Percentiles rank a stretch among this genome's conserved stretches.
Conservation (phyloP, 2,329 filamentous ascomycete genomes). For the Cadophora luteo-olivacea region DNA sequence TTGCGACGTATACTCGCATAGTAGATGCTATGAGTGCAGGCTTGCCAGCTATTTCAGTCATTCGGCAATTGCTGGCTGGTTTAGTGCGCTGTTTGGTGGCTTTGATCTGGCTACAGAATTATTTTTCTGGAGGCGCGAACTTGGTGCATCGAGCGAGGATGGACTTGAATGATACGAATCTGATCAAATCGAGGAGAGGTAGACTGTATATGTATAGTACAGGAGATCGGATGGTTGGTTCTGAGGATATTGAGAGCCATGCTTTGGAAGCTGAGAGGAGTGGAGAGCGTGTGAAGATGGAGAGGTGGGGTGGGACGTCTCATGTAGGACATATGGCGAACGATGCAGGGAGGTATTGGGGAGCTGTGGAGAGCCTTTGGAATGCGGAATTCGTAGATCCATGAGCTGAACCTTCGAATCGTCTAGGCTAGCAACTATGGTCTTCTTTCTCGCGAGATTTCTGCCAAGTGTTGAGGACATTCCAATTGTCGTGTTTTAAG, state of each 20-base stretch:
- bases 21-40: constrained; percentile 35
- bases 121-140: constrained; percentile 25
- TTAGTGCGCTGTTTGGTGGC: constrained; percentile 23
- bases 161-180: constrained; percentile 33
- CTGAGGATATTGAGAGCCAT: constrained; percentile 39
- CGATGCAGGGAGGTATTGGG: constrained; percentile 37
- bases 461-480: no score
- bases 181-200: constrained; percentile 27
- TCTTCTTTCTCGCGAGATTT: no score
- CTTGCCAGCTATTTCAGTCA: constrained; percentile 36
- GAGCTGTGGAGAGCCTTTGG: constrained; percentile 37
- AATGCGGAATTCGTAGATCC: not conserved
- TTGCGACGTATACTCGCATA: constrained; percentile 28
- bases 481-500: no score
- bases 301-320: constrained; percentile 32
- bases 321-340: constrained; percentile 37
- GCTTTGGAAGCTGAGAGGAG: constrained; percentile 32
- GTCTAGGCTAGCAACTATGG: no score
- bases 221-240: constrained; percentile 37
- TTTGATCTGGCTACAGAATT: constrained; percentile 11
- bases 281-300: constrained; percentile 31
- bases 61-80: constrained; percentile 22
- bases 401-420: no score
- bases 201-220: constrained; percentile 41
- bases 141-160: constrained; percentile 27